These are phyloP conservation scores for Penicillium brasilianum DNA, from an alignment of 2,329 filamentous ascomycete species.

Conservation along the genomic window DNA sequence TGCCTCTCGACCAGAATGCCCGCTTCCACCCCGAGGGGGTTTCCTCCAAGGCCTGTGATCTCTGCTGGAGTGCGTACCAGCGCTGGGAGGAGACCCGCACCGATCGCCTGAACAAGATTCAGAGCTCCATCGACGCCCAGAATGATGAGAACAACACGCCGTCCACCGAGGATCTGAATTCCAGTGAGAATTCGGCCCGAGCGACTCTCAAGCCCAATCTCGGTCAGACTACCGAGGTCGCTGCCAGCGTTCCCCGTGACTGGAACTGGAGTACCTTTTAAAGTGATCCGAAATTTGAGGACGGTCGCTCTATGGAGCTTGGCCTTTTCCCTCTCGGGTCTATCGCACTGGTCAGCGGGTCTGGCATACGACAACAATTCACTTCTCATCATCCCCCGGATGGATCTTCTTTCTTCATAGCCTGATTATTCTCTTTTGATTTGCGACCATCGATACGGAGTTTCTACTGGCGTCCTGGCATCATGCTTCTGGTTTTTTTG, in stretches of 20 bases:
- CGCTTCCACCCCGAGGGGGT: conserved; percentile 65
- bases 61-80: conserved; percentile 63
- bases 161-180: conserved; percentile 29
- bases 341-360: conserved; percentile 22
- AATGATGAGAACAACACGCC: conserved; percentile 28
- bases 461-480: conserved; percentile 11
- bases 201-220: conserved; percentile 27
- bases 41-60: conserved; percentile 63
- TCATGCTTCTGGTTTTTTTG: conserved; percentile 6
- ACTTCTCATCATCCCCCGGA: conserved; percentile 1
- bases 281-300: no score
- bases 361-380: conserved; percentile 21
- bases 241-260: conserved; percentile 62
- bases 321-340: neutral
- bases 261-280: conserved; percentile 69
- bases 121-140: conserved; percentile 40
- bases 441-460: conserved; percentile 27
- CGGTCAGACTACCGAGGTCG: conserved; percentile 48
- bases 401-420: conserved; percentile 3
- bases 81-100: conserved; percentile 58
- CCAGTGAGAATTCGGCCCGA: conserved; percentile 29
- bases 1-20: conserved; percentile 68
- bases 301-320: no score
- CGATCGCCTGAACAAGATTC: conserved; percentile 59
- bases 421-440: conserved; percentile 10